These are phyloP conservation scores for Penicillium riverlandense DNA, from an alignment of 495 filamentous ascomycete genomes.

Conservation along the genomic window DNA sequence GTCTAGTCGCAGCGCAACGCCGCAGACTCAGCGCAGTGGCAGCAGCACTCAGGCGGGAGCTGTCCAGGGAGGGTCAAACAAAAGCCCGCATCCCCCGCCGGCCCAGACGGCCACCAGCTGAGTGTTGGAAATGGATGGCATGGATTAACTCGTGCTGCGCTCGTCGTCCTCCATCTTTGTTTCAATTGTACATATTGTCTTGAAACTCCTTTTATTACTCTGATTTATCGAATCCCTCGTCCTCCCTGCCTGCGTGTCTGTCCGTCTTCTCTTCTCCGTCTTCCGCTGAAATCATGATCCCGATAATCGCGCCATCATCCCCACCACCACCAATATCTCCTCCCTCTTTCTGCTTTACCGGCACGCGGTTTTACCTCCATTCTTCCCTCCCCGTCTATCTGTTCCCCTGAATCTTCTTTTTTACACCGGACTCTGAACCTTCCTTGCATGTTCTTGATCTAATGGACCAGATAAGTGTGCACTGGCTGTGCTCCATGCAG, in stretches of 20 bases:
- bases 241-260: neutral
- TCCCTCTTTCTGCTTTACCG: too few relatives aligned
- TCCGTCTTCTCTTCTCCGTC: neutral
- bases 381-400: conserved; percentile 3
- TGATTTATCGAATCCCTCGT: conserved; percentile 13
- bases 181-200: conserved; percentile 35
- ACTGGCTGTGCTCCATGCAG: too few relatives aligned
- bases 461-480: too few relatives aligned
- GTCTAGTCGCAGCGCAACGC: conserved; percentile 41
- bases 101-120: conserved; percentile 33
- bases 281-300: neutral
- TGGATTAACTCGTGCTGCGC: neutral
- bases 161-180: conserved; percentile 3
- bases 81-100: conserved; percentile 38
- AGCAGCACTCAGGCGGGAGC: conserved; percentile 34
- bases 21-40: conserved; percentile 42
- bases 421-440: too few relatives aligned
- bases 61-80: conserved; percentile 25
- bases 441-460: too few relatives aligned
- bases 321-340: too few relatives aligned
- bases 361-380: neutral
- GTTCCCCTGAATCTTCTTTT: conserved; percentile 7
- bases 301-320: too few relatives aligned
- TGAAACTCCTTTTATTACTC: conserved; percentile 10
- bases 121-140: neutral